phyloP scores from a whole-genome alignment of 805 yeast species.

The Kuraishia hungarica region DNA sequence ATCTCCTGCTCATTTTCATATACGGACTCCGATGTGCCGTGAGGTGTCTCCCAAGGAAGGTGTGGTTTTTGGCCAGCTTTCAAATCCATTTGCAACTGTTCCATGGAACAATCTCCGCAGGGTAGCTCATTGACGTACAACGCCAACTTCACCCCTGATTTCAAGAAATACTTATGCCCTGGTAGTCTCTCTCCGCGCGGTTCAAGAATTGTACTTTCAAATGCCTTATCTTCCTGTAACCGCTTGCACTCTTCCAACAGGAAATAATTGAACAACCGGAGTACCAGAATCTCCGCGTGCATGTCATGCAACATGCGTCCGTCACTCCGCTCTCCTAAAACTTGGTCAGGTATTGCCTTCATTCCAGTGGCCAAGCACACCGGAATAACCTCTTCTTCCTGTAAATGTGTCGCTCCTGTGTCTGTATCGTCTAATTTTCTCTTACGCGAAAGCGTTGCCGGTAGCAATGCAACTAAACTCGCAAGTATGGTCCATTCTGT shows the following conservation, averaged over 20 bases:
- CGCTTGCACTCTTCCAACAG: conserved; percentile 38
- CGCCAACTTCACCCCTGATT: conserved; percentile 34
- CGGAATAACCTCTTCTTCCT: conserved; percentile 18
- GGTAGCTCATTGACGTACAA: conserved; percentile 71
- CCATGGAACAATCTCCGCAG: conserved; percentile 86
- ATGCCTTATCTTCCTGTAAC: conserved; percentile 6
- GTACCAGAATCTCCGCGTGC: conserved; percentile 80
- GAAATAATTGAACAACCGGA: conserved; percentile 61
- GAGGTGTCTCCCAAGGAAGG: neutral
- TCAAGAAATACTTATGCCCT: conserved; percentile 21
- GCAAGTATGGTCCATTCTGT: conserved; percentile 83
- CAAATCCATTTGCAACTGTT: conserved; percentile 19
- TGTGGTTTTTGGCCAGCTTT: conserved; percentile 5
- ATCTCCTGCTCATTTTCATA: conserved; percentile 4
- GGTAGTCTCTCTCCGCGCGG: conserved; percentile 1
- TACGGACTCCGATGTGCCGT: conserved; percentile 9
- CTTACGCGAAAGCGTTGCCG: conserved; percentile 4
- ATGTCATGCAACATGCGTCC: conserved; percentile 77
- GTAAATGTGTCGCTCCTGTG: neutral
- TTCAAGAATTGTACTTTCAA: neutral
- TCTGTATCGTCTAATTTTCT: conserved; percentile 5
- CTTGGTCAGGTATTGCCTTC: conserved; percentile 58
- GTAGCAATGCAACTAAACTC: conserved; percentile 44
- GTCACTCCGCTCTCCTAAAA: conserved; percentile 27
- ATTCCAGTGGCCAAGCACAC: conserved; percentile 72